Evolutionary conservation across 768 basidiomycete genomes (phyloP).

Genomic region (Pulveroboletus frians): DNA sequence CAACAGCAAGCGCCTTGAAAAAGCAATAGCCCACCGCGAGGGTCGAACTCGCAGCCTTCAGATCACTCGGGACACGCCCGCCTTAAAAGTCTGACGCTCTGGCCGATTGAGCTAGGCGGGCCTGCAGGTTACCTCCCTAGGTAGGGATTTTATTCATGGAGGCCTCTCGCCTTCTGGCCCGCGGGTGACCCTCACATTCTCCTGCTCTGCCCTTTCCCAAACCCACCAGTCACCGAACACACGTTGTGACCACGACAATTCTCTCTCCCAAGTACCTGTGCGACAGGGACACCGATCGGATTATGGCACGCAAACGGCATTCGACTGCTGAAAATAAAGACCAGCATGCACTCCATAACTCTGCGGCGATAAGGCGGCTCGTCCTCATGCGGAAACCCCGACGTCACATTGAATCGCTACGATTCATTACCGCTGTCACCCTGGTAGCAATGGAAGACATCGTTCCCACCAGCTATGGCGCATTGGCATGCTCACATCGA

Average conservation of each 20-base stretch:
- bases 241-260: not conserved
- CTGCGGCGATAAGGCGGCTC: slow-evolving; percentile 6
- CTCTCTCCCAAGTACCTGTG: not conserved
- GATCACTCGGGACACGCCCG: slow-evolving; percentile 37
- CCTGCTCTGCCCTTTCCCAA: not conserved
- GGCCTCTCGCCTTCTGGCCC: not conserved
- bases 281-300: not conserved
- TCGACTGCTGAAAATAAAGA: not conserved
- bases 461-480: slow-evolving; percentile 1
- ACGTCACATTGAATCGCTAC: not conserved
- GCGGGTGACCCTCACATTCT: not conserved
- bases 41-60: slow-evolving; percentile 85
- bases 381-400: not conserved
- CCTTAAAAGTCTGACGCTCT: slow-evolving; percentile 55
- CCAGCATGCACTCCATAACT: not conserved
- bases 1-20: not conserved
- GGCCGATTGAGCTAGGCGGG: slow-evolving; percentile 61
- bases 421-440: slow-evolving; percentile 21
- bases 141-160: no score
- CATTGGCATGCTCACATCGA: slow-evolving; percentile 2
- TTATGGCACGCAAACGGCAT: slow-evolving; percentile 2
- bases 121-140: not conserved
- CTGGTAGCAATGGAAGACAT: slow-evolving; percentile 7
- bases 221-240: slow-evolving; percentile 4
- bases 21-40: slow-evolving; percentile 68